These are phyloP conservation scores for Penicillium samsonianum DNA, from an alignment of 495 filamentous ascomycete species.

Conservation along the genomic window DNA sequence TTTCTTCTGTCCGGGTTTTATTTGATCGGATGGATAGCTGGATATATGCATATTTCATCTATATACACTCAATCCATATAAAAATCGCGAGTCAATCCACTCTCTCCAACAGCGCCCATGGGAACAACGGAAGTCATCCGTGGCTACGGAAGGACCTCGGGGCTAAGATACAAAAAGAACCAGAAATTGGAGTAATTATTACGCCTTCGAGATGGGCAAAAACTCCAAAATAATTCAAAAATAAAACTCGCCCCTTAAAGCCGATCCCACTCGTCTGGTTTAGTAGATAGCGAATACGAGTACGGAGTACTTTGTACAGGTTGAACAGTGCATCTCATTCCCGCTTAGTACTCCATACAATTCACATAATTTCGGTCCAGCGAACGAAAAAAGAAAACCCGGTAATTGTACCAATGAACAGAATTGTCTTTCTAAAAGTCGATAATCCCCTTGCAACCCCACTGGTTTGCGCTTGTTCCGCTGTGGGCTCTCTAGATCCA, in stretches of 20 bases:
- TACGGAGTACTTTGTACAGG: background rate
- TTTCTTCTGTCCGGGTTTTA: background rate
- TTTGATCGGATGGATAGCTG: slow-evolving; percentile 15
- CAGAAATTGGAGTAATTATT: background rate
- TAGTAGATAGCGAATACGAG: background rate
- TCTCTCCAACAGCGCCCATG: background rate
- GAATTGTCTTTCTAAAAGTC: background rate
- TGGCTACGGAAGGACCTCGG: background rate
- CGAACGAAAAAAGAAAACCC: background rate
- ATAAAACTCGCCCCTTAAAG: background rate
- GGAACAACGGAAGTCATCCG: background rate
- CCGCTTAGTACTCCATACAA: background rate
- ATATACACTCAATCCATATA: slow-evolving; percentile 7
- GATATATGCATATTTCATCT: slow-evolving; percentile 8
- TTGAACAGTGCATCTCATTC: background rate
- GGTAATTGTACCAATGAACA: background rate
- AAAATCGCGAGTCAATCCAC: background rate
- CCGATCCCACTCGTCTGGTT: background rate
- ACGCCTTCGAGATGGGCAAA: background rate
- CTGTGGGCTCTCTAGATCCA: slow-evolving; percentile 32
- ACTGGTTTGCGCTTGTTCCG: slow-evolving; percentile 30
- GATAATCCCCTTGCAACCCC: slow-evolving; percentile 18
- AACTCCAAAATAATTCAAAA: background rate
- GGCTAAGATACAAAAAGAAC: background rate
- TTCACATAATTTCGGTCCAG: background rate